Evolutionary conservation across 2,329 filamentous ascomycete genomes (phyloP), one percentile per base, ranked within the genome.

Genomic region (Fusarium nelsonii): DNA sequence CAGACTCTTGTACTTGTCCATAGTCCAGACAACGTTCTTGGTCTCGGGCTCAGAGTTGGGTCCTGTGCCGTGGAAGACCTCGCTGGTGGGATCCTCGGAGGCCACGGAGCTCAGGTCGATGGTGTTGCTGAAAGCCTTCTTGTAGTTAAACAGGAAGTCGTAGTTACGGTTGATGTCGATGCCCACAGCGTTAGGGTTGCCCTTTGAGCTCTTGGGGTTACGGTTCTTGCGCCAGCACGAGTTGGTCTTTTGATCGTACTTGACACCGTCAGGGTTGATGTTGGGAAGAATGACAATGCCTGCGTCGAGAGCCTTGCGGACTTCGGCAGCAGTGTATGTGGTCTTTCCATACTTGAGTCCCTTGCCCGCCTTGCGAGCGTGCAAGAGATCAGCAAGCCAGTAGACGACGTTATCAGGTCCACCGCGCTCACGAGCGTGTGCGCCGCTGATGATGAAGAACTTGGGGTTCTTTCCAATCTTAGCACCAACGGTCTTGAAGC

Each of bases 401-500:
- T 88, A 88, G 43, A 89, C 75, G 15, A 88, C 78, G 61, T 84
- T 81, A 71, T 89, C 87, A 0, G 86, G 81, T 0, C 82, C 84
- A 28, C 86, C 87, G 11, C 87, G 83, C 76, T 89, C 87, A 26
- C 87, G 84, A 10, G 87, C 84, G 69, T 89, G 87, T 46, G 88
- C 82, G 28, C 80, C 85, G 41, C 82, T 83, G 61, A 84, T 84
- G 58, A 89, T 76, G 72, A 85, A 86, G 30, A 87, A 81, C 36
- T 83, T 80, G 69, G 84, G 84, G 12, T 73, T 58, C 18, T 80
- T 80, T 23, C 85, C 84, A 34, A 86, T 78, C 58, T 79, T 79
- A n/a, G 74, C 78, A 8, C 81, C 83, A 23, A 77, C 71, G 18
- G 83, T 75, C 5, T 75, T 75, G 4, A 79, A 78, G 26, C 80